These are phyloP conservation scores for Yamadazyma phyllophila DNA, from an alignment of 805 yeast species.

Conservation along the genomic window DNA sequence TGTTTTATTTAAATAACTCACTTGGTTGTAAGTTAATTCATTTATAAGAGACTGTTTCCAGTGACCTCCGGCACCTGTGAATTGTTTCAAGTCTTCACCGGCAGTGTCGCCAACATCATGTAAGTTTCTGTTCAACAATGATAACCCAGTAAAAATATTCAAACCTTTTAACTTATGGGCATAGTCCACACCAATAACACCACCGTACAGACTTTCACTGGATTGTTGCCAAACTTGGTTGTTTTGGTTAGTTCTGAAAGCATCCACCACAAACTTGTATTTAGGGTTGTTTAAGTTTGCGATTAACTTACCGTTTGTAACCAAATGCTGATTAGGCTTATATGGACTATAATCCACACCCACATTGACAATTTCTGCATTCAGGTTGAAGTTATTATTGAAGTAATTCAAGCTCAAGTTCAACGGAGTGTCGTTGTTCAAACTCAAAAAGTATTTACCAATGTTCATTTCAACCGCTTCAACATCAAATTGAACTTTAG, in stretches of 20 bases:
- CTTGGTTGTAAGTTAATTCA: constrained; percentile 21
- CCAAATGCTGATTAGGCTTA: constrained; percentile 47
- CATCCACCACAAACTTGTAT: constrained; percentile 39
- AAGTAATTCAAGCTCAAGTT: constrained; percentile 38
- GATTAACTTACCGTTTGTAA: constrained; percentile 44
- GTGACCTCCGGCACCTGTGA: constrained; percentile 32
- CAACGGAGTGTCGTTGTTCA: constrained; percentile 38
- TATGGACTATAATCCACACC: constrained; percentile 48
- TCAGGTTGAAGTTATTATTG: constrained; percentile 45
- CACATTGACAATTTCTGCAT: constrained; percentile 53
- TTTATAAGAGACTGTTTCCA: constrained; percentile 35
- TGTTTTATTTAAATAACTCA: constrained; percentile 20
- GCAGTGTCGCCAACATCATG: constrained; percentile 51
- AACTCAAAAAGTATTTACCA: constrained; percentile 33
- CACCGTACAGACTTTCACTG: constrained; percentile 54
- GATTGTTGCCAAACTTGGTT: constrained; percentile 51
- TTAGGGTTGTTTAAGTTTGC: constrained; percentile 47
- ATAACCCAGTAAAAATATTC: constrained; percentile 49
- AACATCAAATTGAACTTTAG: constrained; percentile 44
- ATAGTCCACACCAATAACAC: constrained; percentile 50
- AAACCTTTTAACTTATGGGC: constrained; percentile 17
- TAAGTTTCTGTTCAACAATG: constrained; percentile 56
- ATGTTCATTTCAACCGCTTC: constrained; percentile 35
- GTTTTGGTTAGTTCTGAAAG: constrained; percentile 15
- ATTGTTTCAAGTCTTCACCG: constrained; percentile 39